Evolutionary conservation across 2,329 filamentous ascomycete species (phyloP), one percentile per base, ranked within the genome.

Genomic region (Scytalidium lignicola): DNA sequence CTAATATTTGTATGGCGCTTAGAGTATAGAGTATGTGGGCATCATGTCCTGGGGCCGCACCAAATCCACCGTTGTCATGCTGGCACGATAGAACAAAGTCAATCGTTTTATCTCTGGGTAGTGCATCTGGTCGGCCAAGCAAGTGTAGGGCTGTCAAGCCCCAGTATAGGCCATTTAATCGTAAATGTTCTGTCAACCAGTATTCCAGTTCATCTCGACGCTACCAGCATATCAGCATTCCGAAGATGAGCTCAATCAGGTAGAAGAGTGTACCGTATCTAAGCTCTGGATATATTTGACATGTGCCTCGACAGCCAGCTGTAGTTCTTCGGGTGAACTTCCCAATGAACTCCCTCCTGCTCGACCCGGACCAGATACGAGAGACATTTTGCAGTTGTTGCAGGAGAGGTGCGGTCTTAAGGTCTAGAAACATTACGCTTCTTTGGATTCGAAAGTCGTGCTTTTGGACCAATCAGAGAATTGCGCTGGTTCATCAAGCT

Each of bases 151-250:
- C 86, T 6, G 85, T 93, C 50, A 99, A 72, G 13, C 93, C 93
- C 93, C 93, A 99, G 70, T 99, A 99, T 43, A 99, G 80, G 41
- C 93, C 93, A 66, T 93, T 96, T 50, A 99, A 79, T 53, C 93
- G 90, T 58, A 99, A 78, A 67, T 99, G 93, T 70, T 99, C 92
- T 13, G 93, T 99, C 65, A 97, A 77, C 87, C 92, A 96, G 74
- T 97, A 99, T 68, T 96, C 90, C 60, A 96, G 84, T 70, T 96
- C 89, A 75, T 97, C 90, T 72, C 88, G 90, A 65, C 87, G 85
- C 82, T 86, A 71, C 60, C 62, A 54, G 59, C 62, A 56, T 54
- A 64, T 74, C 63, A 56, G 50, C 32, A 37, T 17, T n/a, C 32
- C 5, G n/a, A 17, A 37, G n/a, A 46, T 41, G 51, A 53, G 53